Evolutionary conservation across 1,139 yeast genomes (phyloP), one percentile per base, ranked within the genome.

Genomic region (Debaryomyces udenii): DNA sequence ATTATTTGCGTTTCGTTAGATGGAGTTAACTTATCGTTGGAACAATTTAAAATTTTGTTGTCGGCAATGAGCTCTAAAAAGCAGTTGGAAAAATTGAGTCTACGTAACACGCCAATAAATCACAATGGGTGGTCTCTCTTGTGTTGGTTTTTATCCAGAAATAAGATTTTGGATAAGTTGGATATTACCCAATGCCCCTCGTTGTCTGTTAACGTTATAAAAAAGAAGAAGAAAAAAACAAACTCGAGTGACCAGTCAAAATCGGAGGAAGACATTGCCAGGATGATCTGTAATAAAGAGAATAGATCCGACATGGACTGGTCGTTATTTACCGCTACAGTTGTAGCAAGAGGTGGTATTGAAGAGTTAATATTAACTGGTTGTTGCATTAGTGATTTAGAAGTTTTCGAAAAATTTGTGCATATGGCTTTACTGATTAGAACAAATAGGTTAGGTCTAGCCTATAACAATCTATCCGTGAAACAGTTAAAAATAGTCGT

Each of bases 231-330:
- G 48, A 57, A 57, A 46, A 57, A 55, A 41, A 57, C 57, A 43
- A 41, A 43, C 18, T 32, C 51, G 3, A 45, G 43, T 11, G 57
- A 51, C 51, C 4, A 56, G 53, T 34, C 11, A n/a, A 47, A 55
- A 11, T 59, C 57, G 31, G 70, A 64, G 15, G 66, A 61, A 9
- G 62, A 55, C 4, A 48, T 71, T 6, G 56, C 46, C 2, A 66
- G 90, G 53, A 86, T 85, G 94, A 56, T 57, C 14, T 74, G 83
- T 49, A 80, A 81, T 50, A 58, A 63, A 43, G 77, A 77, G 13
- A 76, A 81, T 45, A 67, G 94, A 51, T 71, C 82, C 6, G 91
- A 84, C 45, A 81, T 82, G 83, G 86, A 86, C 54, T 86, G 94
- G 94, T 69, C 83, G 16, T 61, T 85, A 32, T 68, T 86, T 47